Conservation (phyloP, 768 basidiomycete species). For the Pisolithus orientalis region DNA sequence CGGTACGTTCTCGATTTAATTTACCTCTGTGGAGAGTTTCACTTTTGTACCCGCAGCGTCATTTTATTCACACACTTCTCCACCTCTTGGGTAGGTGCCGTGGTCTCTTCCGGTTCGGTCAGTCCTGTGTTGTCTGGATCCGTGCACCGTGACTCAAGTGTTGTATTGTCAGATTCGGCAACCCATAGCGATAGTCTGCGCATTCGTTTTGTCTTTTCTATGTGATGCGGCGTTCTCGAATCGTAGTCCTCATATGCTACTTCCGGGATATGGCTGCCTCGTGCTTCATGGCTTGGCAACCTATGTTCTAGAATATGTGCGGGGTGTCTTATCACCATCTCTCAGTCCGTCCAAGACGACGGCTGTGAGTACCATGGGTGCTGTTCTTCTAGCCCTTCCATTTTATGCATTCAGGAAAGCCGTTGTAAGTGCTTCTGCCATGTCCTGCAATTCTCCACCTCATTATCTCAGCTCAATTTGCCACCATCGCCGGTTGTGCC, state of each 20-base stretch:
- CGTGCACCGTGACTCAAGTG: background rate
- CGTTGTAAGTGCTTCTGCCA: constrained; percentile 38
- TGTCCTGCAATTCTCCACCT: constrained; percentile 2
- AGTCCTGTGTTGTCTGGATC: constrained; percentile 11
- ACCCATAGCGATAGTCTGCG: constrained; percentile 38
- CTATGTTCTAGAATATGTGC: constrained; percentile 56
- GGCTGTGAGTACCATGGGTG: constrained; percentile 54
- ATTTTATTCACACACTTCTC: constrained; percentile 68
- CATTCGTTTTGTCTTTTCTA: constrained; percentile 50
- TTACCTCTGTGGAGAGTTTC: background rate
- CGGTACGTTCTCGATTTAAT: constrained; percentile 41
- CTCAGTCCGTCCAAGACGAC: constrained; percentile 51
- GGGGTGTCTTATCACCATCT: constrained; percentile 49
- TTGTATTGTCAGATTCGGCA: constrained; percentile 40
- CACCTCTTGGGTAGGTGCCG: constrained; percentile 53
- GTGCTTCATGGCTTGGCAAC: constrained; percentile 54
- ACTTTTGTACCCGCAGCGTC: constrained; percentile 39
- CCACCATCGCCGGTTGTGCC: constrained; percentile 49
- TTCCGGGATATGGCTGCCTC: constrained; percentile 66
- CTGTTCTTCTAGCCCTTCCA: constrained; percentile 55
- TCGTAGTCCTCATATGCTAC: constrained; percentile 30
- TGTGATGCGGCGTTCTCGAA: constrained; percentile 46
- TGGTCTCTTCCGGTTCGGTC: constrained; percentile 45
- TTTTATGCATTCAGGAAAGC: constrained; percentile 57
- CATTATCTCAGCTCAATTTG: constrained; percentile 38